Evolutionary conservation across 208 protist genomes (phyloP).

Genomic region (Leishmania arabica): DNA sequence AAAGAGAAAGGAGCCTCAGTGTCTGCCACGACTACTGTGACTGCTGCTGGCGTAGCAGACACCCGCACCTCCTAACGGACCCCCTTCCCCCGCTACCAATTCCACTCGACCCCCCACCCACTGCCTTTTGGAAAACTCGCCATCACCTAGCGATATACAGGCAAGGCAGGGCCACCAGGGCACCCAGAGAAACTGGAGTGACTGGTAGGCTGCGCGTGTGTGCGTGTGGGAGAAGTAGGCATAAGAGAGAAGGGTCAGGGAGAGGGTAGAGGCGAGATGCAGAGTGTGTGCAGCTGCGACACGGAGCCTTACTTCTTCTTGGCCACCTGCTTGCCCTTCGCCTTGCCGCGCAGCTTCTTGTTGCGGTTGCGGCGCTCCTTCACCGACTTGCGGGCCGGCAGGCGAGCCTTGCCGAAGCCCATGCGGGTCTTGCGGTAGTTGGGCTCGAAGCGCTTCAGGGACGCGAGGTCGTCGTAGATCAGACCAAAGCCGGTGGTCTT

Average conservation of each 20-base stretch:
- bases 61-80: background rate
- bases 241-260: background rate
- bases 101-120: background rate
- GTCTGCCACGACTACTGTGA: background rate
- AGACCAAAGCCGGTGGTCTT: constrained; percentile 98
- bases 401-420: constrained; percentile 90
- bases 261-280: background rate
- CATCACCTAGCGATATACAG: background rate
- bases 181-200: background rate
- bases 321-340: constrained; percentile 93
- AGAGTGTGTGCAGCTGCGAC: background rate
- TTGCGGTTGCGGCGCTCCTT: constrained; percentile 99
- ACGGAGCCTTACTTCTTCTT: constrained; percentile 91
- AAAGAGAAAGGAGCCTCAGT: background rate
- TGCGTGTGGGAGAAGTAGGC: background rate
- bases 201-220: background rate
- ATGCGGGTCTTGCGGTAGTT: constrained; percentile 97
- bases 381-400: constrained; percentile 95
- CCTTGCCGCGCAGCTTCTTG: constrained; percentile 98
- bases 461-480: constrained; percentile 98
- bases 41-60: background rate
- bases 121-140: background rate
- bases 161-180: background rate
- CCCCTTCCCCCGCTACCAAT: background rate
- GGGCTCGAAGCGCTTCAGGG: constrained; percentile 97